Conservation (phyloP, 2,329 filamentous ascomycete genomes). For the Scytalidium sp. region DNA sequence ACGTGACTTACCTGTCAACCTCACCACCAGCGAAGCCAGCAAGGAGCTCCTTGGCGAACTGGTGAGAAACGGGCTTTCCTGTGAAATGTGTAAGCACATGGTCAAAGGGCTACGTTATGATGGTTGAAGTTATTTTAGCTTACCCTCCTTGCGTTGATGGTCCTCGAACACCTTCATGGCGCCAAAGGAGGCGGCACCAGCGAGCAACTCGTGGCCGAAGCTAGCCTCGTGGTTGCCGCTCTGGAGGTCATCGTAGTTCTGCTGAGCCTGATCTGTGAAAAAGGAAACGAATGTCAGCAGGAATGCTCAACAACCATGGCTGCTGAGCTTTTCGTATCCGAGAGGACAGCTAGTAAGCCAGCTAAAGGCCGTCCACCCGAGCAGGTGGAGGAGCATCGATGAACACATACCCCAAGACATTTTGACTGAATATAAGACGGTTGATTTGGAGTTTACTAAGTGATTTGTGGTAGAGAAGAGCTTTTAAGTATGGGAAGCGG, state of each 20-base stretch:
- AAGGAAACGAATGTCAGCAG: not conserved
- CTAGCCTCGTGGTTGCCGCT: slow-evolving; percentile 49
- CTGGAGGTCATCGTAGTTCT: slow-evolving; percentile 43
- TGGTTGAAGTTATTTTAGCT: slow-evolving; percentile 12
- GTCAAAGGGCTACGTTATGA: not conserved
- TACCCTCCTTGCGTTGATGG: slow-evolving; percentile 67
- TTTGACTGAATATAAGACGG: too few relatives aligned
- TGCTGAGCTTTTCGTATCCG: too few relatives aligned
- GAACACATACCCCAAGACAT: too few relatives aligned
- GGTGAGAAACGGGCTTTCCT: slow-evolving; percentile 70
- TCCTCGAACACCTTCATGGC: slow-evolving; percentile 81
- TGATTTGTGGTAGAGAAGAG: not conserved
- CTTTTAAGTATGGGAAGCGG: not conserved
- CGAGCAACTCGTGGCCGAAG: slow-evolving; percentile 71
- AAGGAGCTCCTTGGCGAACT: slow-evolving; percentile 74
- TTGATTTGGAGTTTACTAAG: not conserved
- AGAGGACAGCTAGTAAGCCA: too few relatives aligned
- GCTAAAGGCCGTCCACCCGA: too few relatives aligned
- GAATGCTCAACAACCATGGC: too few relatives aligned
- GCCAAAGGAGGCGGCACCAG: slow-evolving; percentile 73
- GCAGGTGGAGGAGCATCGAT: too few relatives aligned
- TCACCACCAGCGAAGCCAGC: slow-evolving; percentile 71
- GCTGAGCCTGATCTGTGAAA: slow-evolving; percentile 37
- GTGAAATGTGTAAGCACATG: not conserved
- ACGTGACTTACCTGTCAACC: slow-evolving; percentile 62